phyloP scores from a whole-genome alignment of 768 basidiomycete species.

The Paxillus involutus region DNA sequence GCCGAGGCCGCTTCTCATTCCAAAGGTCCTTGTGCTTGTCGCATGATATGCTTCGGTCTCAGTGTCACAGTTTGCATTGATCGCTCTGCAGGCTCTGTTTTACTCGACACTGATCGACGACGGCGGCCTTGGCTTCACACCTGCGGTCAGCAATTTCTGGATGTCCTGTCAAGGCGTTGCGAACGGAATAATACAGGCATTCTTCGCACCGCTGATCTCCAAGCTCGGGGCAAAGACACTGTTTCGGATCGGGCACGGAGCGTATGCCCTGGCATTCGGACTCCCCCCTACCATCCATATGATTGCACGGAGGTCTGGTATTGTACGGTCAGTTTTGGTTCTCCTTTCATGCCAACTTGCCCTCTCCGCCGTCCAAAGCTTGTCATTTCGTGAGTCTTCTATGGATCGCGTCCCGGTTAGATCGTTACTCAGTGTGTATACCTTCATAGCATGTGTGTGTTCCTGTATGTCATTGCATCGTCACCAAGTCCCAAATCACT shows the following conservation, averaged over 20 bases:
- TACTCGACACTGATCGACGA: conserved; percentile 36
- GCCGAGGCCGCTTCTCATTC: conserved; percentile 37
- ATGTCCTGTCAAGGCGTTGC: conserved; percentile 36
- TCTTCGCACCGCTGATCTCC: conserved; percentile 35
- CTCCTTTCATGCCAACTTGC: no score
- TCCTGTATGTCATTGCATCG: no score
- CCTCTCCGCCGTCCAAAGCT: no score
- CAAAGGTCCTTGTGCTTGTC: conserved; percentile 33
- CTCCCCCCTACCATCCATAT: conserved; percentile 22
- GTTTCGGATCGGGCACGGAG: conserved; percentile 21
- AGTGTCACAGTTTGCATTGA: conserved; percentile 38
- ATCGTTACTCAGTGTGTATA: no score
- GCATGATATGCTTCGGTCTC: conserved; percentile 33
- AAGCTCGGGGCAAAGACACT: conserved; percentile 37
- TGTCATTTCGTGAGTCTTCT: no score
- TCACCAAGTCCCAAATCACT: no score
- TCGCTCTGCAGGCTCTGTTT: conserved; percentile 40
- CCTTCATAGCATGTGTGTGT: no score
- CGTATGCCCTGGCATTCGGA: conserved; percentile 19
- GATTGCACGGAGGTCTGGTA: neutral
- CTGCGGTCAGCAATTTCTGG: conserved; percentile 39
- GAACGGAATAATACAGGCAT: conserved; percentile 38
- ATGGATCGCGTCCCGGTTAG: no score
- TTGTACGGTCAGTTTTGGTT: no score
- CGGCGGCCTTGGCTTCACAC: conserved; percentile 38